phyloP scores from a whole-genome alignment of 768 basidiomycete species.

The Amanita muscaria region DNA sequence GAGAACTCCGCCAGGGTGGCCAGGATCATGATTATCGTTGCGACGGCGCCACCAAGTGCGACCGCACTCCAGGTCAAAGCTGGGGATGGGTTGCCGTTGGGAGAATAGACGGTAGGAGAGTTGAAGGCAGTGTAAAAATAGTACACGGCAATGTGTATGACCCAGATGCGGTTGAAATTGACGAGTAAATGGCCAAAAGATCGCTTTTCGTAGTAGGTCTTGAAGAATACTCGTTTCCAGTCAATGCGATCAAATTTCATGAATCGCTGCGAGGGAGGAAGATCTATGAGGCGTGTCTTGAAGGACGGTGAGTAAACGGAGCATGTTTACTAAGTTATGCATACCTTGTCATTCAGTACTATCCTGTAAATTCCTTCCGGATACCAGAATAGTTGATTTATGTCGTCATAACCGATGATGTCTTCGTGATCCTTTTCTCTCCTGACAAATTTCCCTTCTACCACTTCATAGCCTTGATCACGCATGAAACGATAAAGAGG shows the following conservation, averaged over 20 bases:
- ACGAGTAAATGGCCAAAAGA: slow-evolving; percentile 95
- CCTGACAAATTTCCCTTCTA: slow-evolving; percentile 91
- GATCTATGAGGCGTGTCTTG: slow-evolving; percentile 84
- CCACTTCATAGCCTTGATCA: slow-evolving; percentile 95
- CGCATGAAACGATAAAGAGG: slow-evolving; percentile 94
- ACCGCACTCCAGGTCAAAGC: slow-evolving; percentile 91
- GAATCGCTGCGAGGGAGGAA: slow-evolving; percentile 86
- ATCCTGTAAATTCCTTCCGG: slow-evolving; percentile 96
- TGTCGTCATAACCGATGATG: slow-evolving; percentile 98
- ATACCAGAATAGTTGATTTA: slow-evolving; percentile 99
- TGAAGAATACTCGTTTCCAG: slow-evolving; percentile 96
- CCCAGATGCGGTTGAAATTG: slow-evolving; percentile 99
- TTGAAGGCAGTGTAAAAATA: slow-evolving; percentile 97
- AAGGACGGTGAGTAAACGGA: slow-evolving; percentile 4
- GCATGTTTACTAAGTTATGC: slow-evolving; percentile 5
- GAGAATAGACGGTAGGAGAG: slow-evolving; percentile 75
- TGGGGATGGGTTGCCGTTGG: slow-evolving; percentile 45
- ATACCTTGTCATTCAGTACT: slow-evolving; percentile 78
- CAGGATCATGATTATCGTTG: slow-evolving; percentile 92
- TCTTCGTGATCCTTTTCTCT: slow-evolving; percentile 88
- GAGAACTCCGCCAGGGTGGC: slow-evolving; percentile 94
- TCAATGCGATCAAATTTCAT: slow-evolving; percentile 97
- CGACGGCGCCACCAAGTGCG: slow-evolving; percentile 90
- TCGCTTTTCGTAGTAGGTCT: slow-evolving; percentile 97
- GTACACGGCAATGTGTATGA: slow-evolving; percentile 90